These are phyloP conservation scores for Xylaria cubensis DNA, from an alignment of 495 filamentous ascomycete genomes.

Conservation along the genomic window DNA sequence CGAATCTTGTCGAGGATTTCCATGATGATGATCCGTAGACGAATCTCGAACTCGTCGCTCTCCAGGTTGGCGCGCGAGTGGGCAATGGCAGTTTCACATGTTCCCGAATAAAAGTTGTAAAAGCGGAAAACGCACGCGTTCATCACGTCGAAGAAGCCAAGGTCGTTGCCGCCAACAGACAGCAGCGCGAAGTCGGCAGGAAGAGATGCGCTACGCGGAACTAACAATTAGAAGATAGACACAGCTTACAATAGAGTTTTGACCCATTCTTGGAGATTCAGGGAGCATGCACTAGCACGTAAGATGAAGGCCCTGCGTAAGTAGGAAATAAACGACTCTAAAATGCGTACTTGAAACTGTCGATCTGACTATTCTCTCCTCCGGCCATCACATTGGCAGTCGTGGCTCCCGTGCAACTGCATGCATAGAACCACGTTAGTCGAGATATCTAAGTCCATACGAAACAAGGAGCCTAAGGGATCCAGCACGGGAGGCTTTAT, in stretches of 20 bases:
- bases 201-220: conserved; percentile 22
- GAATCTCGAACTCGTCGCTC: conserved; percentile 42
- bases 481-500: no score
- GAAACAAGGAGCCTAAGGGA: no score
- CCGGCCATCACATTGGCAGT: conserved; percentile 44
- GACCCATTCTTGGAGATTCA: not conserved
- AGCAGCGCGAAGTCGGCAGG: conserved; percentile 48
- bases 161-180: conserved; percentile 57
- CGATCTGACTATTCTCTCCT: conserved; percentile 44
- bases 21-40: conserved; percentile 42
- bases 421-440: no score
- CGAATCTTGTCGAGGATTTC: conserved; percentile 48
- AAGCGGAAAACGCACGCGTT: conserved; percentile 57
- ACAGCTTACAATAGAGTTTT: not conserved
- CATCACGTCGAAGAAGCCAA: conserved; percentile 56
- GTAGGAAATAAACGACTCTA: not conserved
- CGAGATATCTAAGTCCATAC: no score
- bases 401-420: conserved; percentile 45
- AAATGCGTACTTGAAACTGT: conserved; percentile 37
- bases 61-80: conserved; percentile 37
- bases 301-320: not conserved
- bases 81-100: conserved; percentile 47
- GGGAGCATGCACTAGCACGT: not conserved
- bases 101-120: conserved; percentile 51
- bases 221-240: not conserved